Evolutionary conservation across 352 stramenopile genomes (phyloP).

Genomic region (Saprolegnia parasitica): DNA sequence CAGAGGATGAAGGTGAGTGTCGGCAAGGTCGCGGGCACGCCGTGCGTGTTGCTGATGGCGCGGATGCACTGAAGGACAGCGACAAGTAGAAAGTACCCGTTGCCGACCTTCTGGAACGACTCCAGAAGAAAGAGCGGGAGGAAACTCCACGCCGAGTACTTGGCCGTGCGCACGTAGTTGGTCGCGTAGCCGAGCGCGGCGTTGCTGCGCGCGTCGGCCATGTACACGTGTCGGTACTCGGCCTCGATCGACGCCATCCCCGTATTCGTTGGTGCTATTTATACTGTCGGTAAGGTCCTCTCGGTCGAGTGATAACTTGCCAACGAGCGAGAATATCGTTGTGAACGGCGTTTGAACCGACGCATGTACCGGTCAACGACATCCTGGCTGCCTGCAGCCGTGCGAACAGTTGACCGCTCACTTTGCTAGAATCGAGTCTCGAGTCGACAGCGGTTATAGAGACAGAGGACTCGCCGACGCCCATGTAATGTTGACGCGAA

Average conservation of each 20-base stretch:
- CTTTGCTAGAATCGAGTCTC: too few relatives aligned
- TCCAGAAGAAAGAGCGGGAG: constrained; percentile 86
- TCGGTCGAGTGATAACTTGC: too few relatives aligned
- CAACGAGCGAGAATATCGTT: neutral
- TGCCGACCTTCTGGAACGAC: constrained; percentile 62
- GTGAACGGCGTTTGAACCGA: neutral
- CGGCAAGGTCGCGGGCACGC: constrained; percentile 40
- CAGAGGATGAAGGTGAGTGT: constrained; percentile 50
- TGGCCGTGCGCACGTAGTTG: constrained; percentile 89
- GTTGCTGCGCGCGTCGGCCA: neutral
- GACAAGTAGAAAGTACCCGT: constrained; percentile 63
- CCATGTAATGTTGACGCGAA: too few relatives aligned
- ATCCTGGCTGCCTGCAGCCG: too few relatives aligned
- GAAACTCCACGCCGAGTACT: constrained; percentile 88
- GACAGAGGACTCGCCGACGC: too few relatives aligned
- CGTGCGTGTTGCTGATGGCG: constrained; percentile 45
- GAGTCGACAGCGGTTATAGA: too few relatives aligned
- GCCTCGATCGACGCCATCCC: neutral
- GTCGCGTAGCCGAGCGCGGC: constrained; percentile 43
- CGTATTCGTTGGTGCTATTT: too few relatives aligned
- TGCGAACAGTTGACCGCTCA: too few relatives aligned
- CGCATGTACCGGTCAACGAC: constrained; percentile 8
- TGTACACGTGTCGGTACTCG: neutral
- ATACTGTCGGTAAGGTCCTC: too few relatives aligned
- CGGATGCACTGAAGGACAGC: constrained; percentile 39